Base-by-base conservation (phyloP, 2,329 filamentous ascomycete genomes). In the Proliferodiscus dingleyae region DNA sequence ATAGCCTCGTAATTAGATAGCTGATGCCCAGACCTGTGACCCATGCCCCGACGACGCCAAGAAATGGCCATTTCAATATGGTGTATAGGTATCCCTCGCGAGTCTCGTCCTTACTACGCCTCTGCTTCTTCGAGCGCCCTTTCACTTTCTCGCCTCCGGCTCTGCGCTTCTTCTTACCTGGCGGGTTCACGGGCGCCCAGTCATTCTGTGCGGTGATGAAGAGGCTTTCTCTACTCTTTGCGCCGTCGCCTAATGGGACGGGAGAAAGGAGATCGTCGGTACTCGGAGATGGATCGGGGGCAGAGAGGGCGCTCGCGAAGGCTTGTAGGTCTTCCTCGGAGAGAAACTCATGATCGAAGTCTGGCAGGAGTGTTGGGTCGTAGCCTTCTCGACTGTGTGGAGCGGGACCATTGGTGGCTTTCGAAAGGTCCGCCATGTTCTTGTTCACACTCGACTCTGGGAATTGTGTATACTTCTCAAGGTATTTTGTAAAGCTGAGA, bases 131-230 rank as follows among this genome's bases (percentile, higher is more conserved):
- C 30, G 28, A n/a, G 28, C 51, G 30, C 67, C 66, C 51, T 66
- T 69, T 51, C 68, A 60, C 57, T 64, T 61, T 65, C 62, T 54
- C 47, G 60, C 62, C 33, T 50, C 10, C 47, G 23, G 47, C 48
- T 16, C 46, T 13, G 13, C 58, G 55, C 43, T 42, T 29, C 39
- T 13, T 19, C 40, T 50, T 41, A 6, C 41, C 13, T 23, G 40
- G 50, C 22, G 71, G 57, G 56, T 86, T 83, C 10, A 97, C 80
- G 0, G 93, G 93, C 13, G 87, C 83, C 93, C 93, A 98, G 71
- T 98, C 93, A 65, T 95, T 95, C 62, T 94, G 81, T 32, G 93
- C 91, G 3, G 88, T 87, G 59, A 97, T 88, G 63, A 90, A 89
- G 22, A 64, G 38, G 32, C 52, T 58, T 29, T 55, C 48, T 30